These are phyloP conservation scores for Pyropia haitanensis DNA, from an alignment of 23 red algal species.

Conservation along the genomic window DNA sequence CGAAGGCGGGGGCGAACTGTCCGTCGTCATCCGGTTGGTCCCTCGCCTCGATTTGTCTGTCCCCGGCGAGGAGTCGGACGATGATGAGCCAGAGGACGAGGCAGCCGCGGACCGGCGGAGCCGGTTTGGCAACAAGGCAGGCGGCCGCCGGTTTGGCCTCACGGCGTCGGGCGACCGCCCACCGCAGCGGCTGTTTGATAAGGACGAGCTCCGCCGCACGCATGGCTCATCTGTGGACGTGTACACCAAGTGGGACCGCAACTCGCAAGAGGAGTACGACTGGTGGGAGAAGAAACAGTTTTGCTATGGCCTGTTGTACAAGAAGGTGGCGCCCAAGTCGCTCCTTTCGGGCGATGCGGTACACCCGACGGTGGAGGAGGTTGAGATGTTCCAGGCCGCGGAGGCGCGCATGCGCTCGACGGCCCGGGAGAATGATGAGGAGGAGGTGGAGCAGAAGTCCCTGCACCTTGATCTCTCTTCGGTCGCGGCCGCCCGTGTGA, in stretches of 20 bases:
- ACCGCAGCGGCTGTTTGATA: conserved; percentile 80
- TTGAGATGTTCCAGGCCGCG: conserved; percentile 74
- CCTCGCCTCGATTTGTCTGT: conserved; percentile 66
- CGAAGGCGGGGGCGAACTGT: conserved; percentile 42
- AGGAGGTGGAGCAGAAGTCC: neutral
- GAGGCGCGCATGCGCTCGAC: conserved; percentile 30
- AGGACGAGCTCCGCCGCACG: conserved; percentile 54
- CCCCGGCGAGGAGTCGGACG: conserved; percentile 26
- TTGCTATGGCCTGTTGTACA: conserved; percentile 77
- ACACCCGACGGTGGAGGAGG: conserved; percentile 59
- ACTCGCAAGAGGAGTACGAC: conserved; percentile 78
- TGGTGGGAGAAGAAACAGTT: conserved; percentile 69
- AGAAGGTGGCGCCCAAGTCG: conserved; percentile 37
- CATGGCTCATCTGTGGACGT: conserved; percentile 30
- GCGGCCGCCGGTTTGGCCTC: conserved; percentile 1
- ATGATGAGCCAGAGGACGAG: conserved; percentile 40
- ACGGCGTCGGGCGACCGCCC: conserved; percentile 39
- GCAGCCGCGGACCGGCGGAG: neutral
- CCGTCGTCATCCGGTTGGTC: conserved; percentile 66
- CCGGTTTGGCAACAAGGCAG: conserved; percentile 1
- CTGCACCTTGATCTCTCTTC: conserved; percentile 45
- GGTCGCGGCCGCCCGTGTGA: conserved; percentile 26
- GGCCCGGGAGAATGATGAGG: conserved; percentile 6
- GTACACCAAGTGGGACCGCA: conserved; percentile 43
- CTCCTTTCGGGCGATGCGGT: conserved; percentile 56